Conservation (phyloP, 208 protist genomes). For the Zelonia costaricensis region DNA sequence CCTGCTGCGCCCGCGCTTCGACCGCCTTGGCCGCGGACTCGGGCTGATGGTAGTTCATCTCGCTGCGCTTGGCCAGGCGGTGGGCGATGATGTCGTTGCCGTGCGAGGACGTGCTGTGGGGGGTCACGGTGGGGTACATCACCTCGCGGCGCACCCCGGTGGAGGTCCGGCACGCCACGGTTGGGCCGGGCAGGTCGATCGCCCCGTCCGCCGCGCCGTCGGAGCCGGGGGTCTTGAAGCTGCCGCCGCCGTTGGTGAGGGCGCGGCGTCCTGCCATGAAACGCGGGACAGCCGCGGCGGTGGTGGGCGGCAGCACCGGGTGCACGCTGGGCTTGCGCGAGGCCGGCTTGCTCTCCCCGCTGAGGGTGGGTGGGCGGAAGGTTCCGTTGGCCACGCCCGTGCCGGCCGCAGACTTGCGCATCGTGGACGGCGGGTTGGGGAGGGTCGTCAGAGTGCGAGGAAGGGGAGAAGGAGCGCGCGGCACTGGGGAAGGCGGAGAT, state of each 20-base stretch:
- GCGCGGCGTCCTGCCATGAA: constrained; percentile 22
- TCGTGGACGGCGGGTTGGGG: too few relatives aligned
- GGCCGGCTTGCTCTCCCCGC: constrained; percentile 5
- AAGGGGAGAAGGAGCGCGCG: neutral
- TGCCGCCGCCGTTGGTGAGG: constrained; percentile 5
- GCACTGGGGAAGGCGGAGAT: neutral
- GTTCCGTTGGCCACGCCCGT: constrained; percentile 25
- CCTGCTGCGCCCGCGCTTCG: constrained; percentile 22
- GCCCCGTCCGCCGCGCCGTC: neutral
- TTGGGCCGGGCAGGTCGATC: constrained; percentile 10
- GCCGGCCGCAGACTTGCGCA: constrained; percentile 25
- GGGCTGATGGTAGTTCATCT: constrained; percentile 82
- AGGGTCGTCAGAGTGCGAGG: too few relatives aligned
- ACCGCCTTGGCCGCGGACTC: constrained; percentile 30
- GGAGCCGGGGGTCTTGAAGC: constrained; percentile 4
- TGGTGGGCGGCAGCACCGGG: constrained; percentile 12
- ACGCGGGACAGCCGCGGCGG: constrained; percentile 23
- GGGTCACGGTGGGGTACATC: constrained; percentile 18
- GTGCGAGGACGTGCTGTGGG: neutral
- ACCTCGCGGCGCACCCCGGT: constrained; percentile 22
- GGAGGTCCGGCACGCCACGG: constrained; percentile 16
- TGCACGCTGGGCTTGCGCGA: constrained; percentile 10
- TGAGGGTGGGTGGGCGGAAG: constrained; percentile 38
- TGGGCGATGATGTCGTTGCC: constrained; percentile 12
- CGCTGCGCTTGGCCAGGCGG: constrained; percentile 44